phyloP scores from a whole-genome alignment of 2,329 filamentous ascomycete species.

The Teratosphaeria destructans region DNA sequence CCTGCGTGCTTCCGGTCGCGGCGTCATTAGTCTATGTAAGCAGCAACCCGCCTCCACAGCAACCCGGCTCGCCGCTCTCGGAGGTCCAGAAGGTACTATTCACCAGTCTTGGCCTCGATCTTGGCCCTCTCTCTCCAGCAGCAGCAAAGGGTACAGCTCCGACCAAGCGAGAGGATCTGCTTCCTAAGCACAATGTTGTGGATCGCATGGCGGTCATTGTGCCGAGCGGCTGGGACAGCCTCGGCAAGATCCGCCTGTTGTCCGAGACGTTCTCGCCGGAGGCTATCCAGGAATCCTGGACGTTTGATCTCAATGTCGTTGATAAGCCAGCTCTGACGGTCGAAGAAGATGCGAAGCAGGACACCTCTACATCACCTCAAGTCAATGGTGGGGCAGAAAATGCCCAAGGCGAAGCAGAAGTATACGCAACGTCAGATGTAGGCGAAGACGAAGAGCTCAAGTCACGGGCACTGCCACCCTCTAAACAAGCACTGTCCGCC shows the following conservation, averaged over 20 bases:
- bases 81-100: slow-evolving; percentile 67
- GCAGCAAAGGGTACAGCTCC: slow-evolving; percentile 48
- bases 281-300: slow-evolving; percentile 70
- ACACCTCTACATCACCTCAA: slow-evolving; percentile 10
- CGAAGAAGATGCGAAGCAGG: slow-evolving; percentile 16
- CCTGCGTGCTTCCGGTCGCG: slow-evolving; percentile 65
- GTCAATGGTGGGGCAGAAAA: slow-evolving; percentile 16
- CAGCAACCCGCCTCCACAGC: slow-evolving; percentile 24
- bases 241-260: slow-evolving; percentile 90
- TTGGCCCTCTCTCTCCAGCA: slow-evolving; percentile 15
- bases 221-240: slow-evolving; percentile 95
- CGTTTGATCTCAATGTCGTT: slow-evolving; percentile 14
- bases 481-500: slow-evolving; percentile 16
- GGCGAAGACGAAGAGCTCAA: slow-evolving; percentile 36
- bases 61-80: slow-evolving; percentile 19
- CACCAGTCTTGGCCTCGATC: slow-evolving; percentile 55
- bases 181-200: slow-evolving; percentile 52
- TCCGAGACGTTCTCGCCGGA: slow-evolving; percentile 90
- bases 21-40: slow-evolving; percentile 46
- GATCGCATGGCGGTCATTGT: slow-evolving; percentile 81
- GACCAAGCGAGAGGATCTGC: slow-evolving; percentile 44
- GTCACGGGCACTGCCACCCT: slow-evolving; percentile 16
- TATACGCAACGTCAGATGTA: slow-evolving; percentile 18
- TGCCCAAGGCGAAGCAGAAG: slow-evolving; percentile 13
- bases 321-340: not conserved